Evolutionary conservation across 108 stramenopile species (phyloP), one percentile per base, ranked within the genome.

Genomic region (Seminavis robusta): DNA sequence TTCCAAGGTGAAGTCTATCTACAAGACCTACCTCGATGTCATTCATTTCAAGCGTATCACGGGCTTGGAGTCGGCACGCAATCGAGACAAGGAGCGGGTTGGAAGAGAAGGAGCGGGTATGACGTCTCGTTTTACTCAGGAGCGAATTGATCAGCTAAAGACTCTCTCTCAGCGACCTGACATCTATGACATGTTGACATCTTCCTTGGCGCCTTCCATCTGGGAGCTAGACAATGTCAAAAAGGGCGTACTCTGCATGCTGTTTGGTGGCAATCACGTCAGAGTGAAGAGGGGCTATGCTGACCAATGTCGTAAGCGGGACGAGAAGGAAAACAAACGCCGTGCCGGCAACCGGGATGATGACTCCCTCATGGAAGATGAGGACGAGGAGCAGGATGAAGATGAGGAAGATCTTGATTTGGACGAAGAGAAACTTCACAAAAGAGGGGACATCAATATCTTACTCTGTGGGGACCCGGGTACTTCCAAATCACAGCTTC

Each of bases 221-320:
- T 98, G 96, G 95, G 99, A 94, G 76, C 58, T 98, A 68, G 98
- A 98, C 44, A 92, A 99, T 76, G 96, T 98, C 48, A 99, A 99
- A 63, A 95, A 93, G 52, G 99, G 99, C 3, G 88, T 99, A 0
- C 62, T 99, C 36, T 98, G 94, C 63, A 96, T 95, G 96, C 74
- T 99, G 28, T 97, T 99, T 69, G 99, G 98, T 3, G 99, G 99
- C 13, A 95, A 90, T 65, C 66, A 75, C 23, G 63, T 64, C 8
- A 78, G 80, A 42, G 71, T 79, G 26, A 63, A 74, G 47, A 49
- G 70, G 64, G 31, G 23, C 24, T 4, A 33, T 3, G n/a, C 9
- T 3, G 69, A 77, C 43, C 56, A 83, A 30, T 20, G 77, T 20
- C 43, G 52, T 50, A 58, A 54, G 9, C 47, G 54, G 23, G 51